Evolutionary conservation across 768 basidiomycete species (phyloP).

Genomic region (Agrocybe pediades): DNA sequence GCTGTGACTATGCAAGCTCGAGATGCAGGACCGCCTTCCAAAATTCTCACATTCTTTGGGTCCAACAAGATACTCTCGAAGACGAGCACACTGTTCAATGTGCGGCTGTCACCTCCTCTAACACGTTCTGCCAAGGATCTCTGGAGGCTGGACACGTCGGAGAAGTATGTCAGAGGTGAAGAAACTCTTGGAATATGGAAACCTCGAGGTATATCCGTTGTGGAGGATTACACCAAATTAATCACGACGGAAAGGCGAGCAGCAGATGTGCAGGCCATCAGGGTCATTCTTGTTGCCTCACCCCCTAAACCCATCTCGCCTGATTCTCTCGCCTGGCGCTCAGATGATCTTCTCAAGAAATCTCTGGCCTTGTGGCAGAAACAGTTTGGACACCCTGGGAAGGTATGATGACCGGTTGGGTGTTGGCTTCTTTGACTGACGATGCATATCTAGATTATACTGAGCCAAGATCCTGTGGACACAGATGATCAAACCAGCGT

Average conservation of each 20-base stretch:
- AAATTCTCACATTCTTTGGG: slow-evolving; percentile 73
- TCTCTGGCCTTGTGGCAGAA: slow-evolving; percentile 84
- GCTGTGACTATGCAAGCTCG: slow-evolving; percentile 83
- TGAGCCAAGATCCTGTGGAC: slow-evolving; percentile 72
- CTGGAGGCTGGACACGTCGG: slow-evolving; percentile 93
- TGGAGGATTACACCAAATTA: slow-evolving; percentile 83
- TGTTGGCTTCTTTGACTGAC: slow-evolving; percentile 18
- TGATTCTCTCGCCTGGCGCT: slow-evolving; percentile 65
- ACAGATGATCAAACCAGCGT: slow-evolving; percentile 45
- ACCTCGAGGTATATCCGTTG: slow-evolving; percentile 83
- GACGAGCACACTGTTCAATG: slow-evolving; percentile 81
- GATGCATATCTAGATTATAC: slow-evolving; percentile 60
- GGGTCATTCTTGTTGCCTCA: slow-evolving; percentile 68
- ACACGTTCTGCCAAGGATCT: slow-evolving; percentile 87
- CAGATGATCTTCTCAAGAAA: slow-evolving; percentile 64
- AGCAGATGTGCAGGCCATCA: slow-evolving; percentile 89
- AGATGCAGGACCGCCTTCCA: slow-evolving; percentile 83
- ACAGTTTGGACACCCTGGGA: slow-evolving; percentile 72
- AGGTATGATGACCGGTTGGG: slow-evolving; percentile 46
- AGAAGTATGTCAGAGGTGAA: slow-evolving; percentile 94
- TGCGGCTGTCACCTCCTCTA: slow-evolving; percentile 80
- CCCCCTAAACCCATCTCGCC: slow-evolving; percentile 49
- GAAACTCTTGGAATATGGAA: slow-evolving; percentile 83
- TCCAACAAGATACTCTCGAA: slow-evolving; percentile 77
- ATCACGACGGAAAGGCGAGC: slow-evolving; percentile 70